Percentiles rank a stretch among this genome's conserved stretches.
Evolutionary conservation across 2,329 filamentous ascomycete genomes (phyloP).

Genomic region (Cylindrodendrum hubeiense): DNA sequence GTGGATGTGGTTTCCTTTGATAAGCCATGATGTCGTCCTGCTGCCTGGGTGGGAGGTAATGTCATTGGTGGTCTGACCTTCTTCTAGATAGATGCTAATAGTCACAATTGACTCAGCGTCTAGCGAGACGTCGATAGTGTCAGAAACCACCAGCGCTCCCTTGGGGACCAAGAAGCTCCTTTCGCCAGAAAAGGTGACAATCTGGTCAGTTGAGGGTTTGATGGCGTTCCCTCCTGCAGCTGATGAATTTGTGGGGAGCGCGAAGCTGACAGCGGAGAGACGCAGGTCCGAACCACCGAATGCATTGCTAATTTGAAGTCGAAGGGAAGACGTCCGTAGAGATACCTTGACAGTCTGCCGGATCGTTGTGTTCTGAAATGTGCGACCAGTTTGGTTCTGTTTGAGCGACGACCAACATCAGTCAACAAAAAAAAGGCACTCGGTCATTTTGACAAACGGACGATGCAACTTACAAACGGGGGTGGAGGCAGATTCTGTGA

Average conservation of each 20-base stretch:
- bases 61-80: neutral
- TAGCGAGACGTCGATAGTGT: neutral
- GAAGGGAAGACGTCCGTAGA: neutral
- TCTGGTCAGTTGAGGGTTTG: neutral
- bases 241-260: neutral
- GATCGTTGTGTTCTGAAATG: neutral
- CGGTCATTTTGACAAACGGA: neutral
- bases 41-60: conserved; percentile 14
- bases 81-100: conserved; percentile 3
- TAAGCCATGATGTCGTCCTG: conserved; percentile 10
- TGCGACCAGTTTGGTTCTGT: conserved; percentile 1
- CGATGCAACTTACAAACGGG: conserved; percentile 1
- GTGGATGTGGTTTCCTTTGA: conserved; percentile 1
- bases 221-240: neutral
- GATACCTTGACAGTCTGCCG: conserved; percentile 3
- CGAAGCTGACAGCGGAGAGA: neutral
- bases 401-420: neutral
- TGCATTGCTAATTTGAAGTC: conserved; percentile 1
- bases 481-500: conserved; percentile 2
- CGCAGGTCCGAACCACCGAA: conserved; percentile 5
- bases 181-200: neutral
- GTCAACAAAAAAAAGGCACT: neutral
- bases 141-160: neutral
- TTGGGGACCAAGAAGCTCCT: neutral
- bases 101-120: neutral